These are phyloP conservation scores for Huntiella omanensis DNA, from an alignment of 2,329 filamentous ascomycete genomes.

Conservation along the genomic window DNA sequence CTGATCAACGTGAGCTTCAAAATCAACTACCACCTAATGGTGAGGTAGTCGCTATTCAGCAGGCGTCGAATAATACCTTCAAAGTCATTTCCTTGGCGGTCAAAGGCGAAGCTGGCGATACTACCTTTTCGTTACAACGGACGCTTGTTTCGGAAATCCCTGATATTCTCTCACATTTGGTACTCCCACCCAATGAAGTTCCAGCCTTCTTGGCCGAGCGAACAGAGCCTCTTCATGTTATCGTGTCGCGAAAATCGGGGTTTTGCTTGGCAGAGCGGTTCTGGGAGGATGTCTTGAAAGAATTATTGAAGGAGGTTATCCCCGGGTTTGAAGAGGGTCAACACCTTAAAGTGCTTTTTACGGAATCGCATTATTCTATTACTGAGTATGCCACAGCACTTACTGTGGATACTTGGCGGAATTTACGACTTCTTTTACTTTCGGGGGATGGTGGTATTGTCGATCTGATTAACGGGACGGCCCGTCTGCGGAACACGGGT, in stretches of 20 bases:
- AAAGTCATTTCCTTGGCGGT: too few relatives aligned
- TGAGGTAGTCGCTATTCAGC: too few relatives aligned
- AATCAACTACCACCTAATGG: too few relatives aligned
- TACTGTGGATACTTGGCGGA: conserved; percentile 11
- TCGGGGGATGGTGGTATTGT: conserved; percentile 77
- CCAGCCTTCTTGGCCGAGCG: too few relatives aligned
- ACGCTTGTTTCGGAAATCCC: conserved; percentile 15
- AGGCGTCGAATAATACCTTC: too few relatives aligned
- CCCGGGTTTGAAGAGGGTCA: conserved; percentile 11
- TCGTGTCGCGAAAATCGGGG: conserved; percentile 51
- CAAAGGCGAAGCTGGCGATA: conserved; percentile 10
- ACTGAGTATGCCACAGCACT: conserved; percentile 36
- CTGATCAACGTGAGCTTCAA: too few relatives aligned
- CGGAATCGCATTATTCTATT: conserved; percentile 44
- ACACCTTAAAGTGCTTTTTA: conserved; percentile 38
- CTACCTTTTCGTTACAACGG: conserved; percentile 5
- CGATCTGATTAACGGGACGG: conserved; percentile 53
- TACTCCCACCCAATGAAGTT: conserved; percentile 10
- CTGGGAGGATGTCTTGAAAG: conserved; percentile 5
- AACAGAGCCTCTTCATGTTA: conserved; percentile 30
- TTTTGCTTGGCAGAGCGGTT: conserved; percentile 28
- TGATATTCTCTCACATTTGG: conserved; percentile 14
- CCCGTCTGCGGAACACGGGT: too few relatives aligned
- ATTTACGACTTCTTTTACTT: conserved; percentile 51
- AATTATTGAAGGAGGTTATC: conserved; percentile 2